Evolutionary conservation across 768 basidiomycete genomes (phyloP).

Genomic region (Agaricus subrufescens): DNA sequence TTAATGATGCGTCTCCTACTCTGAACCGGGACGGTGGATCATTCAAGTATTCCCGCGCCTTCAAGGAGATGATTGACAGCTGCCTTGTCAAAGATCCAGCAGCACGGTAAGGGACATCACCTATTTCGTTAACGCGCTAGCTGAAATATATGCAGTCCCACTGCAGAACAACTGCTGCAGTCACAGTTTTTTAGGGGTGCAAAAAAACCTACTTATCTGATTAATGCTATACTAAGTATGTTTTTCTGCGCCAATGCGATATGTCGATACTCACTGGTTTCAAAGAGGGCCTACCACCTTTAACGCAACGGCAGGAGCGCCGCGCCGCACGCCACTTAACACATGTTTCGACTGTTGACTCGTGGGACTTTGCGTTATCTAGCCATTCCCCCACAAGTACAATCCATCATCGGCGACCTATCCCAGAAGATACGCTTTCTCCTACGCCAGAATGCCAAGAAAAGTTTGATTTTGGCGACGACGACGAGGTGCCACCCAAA

Average conservation of each 20-base stretch:
- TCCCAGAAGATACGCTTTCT: constrained; percentile 3
- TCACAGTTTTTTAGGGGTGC: constrained; percentile 75
- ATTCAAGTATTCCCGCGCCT: constrained; percentile 72
- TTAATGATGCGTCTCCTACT: constrained; percentile 74
- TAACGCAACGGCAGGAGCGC: constrained; percentile 71
- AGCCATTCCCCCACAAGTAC: constrained; percentile 31
- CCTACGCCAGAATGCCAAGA: background rate
- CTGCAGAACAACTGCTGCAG: constrained; percentile 71
- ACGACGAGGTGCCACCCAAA: background rate
- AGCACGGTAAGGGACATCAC: constrained; percentile 46
- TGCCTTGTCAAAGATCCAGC: constrained; percentile 86
- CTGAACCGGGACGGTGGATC: constrained; percentile 69
- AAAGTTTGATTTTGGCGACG: background rate
- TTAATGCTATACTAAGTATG: constrained; percentile 66
- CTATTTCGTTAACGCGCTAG: background rate
- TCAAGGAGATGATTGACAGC: constrained; percentile 78
- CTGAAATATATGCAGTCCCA: constrained; percentile 46
- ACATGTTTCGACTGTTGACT: constrained; percentile 54
- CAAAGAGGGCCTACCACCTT: constrained; percentile 64
- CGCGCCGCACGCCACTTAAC: constrained; percentile 32
- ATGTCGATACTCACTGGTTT: background rate
- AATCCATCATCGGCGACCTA: constrained; percentile 22
- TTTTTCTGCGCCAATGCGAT: background rate
- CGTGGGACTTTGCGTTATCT: constrained; percentile 74
- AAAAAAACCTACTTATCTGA: constrained; percentile 76